Conservation (phyloP, 768 basidiomycete genomes). For the Leccinum subgranulosum region DNA sequence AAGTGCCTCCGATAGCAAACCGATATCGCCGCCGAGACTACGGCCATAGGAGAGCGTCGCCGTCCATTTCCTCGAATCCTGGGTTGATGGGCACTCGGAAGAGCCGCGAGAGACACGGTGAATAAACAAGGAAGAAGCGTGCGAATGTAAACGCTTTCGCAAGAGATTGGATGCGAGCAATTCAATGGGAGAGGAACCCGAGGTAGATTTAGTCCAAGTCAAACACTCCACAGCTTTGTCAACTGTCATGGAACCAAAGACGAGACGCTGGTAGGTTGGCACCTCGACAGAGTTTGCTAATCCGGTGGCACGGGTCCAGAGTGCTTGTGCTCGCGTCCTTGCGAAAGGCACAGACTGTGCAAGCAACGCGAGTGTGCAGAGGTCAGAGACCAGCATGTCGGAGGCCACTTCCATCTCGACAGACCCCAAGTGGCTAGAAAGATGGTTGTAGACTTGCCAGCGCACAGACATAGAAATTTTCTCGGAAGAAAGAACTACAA, state of each 20-base stretch:
- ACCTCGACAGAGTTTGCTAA: conserved; percentile 26
- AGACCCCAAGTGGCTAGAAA: conserved; percentile 31
- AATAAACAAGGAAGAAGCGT: conserved; percentile 57
- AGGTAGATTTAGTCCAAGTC: conserved; percentile 5
- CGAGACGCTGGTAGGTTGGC: conserved; percentile 51
- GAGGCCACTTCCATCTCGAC: conserved; percentile 14
- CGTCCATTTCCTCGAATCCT: conserved; percentile 37
- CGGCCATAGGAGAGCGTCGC: conserved; percentile 56
- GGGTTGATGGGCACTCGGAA: conserved; percentile 16
- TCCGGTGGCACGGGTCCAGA: conserved; percentile 40
- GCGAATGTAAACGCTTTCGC: conserved; percentile 48
- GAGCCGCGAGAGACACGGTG: conserved; percentile 33
- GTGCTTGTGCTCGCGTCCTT: conserved; percentile 39
- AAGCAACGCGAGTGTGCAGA: conserved; percentile 58
- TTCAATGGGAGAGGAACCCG: conserved; percentile 39
- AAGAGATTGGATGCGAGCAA: conserved; percentile 50
- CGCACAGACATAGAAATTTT: conserved; percentile 35
- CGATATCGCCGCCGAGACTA: conserved; percentile 59
- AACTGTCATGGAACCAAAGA: conserved; percentile 48
- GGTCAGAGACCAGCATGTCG: conserved; percentile 42
- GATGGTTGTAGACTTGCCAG: conserved; percentile 52
- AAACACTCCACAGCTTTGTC: conserved; percentile 51
- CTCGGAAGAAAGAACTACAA: conserved; percentile 36
- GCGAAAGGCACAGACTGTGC: conserved; percentile 39
- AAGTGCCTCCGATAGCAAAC: conserved; percentile 50